These are phyloP conservation scores for Komagataella pastoris DNA, from an alignment of 805 yeast species.

Conservation along the genomic window DNA sequence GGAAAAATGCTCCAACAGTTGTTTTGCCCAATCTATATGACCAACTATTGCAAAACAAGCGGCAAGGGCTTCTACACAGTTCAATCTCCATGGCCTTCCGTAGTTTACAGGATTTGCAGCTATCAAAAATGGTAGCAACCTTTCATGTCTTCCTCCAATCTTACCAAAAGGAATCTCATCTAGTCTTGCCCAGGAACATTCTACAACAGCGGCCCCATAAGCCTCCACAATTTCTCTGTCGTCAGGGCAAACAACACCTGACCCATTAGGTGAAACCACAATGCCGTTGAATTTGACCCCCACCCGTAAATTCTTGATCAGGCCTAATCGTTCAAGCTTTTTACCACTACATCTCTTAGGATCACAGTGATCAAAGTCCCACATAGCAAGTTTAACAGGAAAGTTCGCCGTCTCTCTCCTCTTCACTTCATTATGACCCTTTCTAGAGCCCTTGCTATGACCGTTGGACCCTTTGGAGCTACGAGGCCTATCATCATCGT, in stretches of 20 bases:
- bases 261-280: slow-evolving; percentile 89
- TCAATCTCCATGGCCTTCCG: slow-evolving; percentile 90
- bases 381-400: slow-evolving; percentile 89
- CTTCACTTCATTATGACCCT: slow-evolving; percentile 15
- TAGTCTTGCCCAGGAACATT: slow-evolving; percentile 97
- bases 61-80: slow-evolving; percentile 95
- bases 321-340: slow-evolving; percentile 78
- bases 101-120: slow-evolving; percentile 97
- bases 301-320: slow-evolving; percentile 65
- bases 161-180: slow-evolving; percentile 91
- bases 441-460: slow-evolving; percentile 38
- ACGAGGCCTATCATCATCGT: slow-evolving; percentile 22
- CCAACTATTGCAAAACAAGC: slow-evolving; percentile 96
- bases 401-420: slow-evolving; percentile 23
- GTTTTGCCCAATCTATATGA: slow-evolving; percentile 76
- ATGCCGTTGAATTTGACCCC: slow-evolving; percentile 91
- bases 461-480: slow-evolving; percentile 36
- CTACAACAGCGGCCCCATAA: slow-evolving; percentile 93
- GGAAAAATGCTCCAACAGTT: slow-evolving; percentile 64
- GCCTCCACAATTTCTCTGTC: slow-evolving; percentile 68
- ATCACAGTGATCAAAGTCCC: slow-evolving; percentile 99
- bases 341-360: slow-evolving; percentile 97
- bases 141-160: slow-evolving; percentile 83
- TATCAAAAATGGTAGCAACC: slow-evolving; percentile 80
- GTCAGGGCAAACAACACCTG: slow-evolving; percentile 77